Percentiles rank a stretch among this genome's conserved stretches.
Evolutionary conservation across 768 basidiomycete species (phyloP).

Genomic region (Boletus coccyginus): DNA sequence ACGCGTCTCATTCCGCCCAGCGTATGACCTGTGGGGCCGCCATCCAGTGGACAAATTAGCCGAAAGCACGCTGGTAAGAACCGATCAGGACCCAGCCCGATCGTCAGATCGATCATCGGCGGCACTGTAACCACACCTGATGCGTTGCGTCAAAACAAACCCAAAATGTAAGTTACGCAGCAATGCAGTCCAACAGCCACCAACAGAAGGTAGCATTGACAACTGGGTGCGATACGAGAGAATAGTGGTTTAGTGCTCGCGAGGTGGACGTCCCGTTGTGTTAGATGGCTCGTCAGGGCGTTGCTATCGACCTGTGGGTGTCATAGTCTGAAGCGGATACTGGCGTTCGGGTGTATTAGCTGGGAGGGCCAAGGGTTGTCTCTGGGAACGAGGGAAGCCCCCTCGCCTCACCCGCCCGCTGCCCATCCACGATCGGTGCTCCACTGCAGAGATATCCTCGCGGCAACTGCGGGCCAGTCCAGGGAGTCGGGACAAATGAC

Average conservation of each 20-base stretch:
- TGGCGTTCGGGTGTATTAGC: background rate
- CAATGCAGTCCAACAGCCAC: background rate
- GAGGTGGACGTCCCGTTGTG: too few species aligned
- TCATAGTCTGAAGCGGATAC: too few species aligned
- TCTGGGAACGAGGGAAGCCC: too few species aligned
- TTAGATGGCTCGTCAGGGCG: background rate
- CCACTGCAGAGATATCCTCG: background rate
- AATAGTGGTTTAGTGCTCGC: too few species aligned
- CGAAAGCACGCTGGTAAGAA: too few species aligned
- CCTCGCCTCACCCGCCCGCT: too few species aligned
- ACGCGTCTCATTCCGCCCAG: too few species aligned
- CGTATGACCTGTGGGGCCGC: background rate
- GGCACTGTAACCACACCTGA: background rate
- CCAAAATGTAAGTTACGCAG: background rate
- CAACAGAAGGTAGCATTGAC: background rate
- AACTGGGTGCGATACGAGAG: too few species aligned
- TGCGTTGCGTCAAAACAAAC: background rate
- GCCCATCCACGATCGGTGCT: background rate
- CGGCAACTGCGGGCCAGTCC: background rate
- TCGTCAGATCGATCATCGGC: background rate
- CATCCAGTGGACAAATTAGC: background rate
- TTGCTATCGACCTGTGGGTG: background rate
- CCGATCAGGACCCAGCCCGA: too few species aligned
- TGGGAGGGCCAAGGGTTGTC: too few species aligned
- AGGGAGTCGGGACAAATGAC: background rate